Evolutionary conservation across 1,139 yeast species (phyloP), one percentile per base, ranked within the genome.

Genomic region (Wickerhamomyces sp.): DNA sequence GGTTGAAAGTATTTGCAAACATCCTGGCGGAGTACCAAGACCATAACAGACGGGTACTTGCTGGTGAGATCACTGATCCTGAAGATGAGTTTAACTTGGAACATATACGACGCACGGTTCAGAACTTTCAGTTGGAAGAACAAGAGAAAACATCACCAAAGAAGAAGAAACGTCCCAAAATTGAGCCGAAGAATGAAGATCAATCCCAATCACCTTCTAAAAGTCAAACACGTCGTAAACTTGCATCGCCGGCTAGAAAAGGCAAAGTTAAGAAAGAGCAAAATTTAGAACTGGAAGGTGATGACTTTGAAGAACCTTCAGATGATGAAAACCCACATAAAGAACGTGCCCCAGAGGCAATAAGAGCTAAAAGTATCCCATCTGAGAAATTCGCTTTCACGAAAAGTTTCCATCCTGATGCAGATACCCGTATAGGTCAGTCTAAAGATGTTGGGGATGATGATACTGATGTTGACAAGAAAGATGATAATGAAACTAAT

Each of bases 11-110:
- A 1, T 45, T 54, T 20, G 43, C 59, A 0, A 45, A 41, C 12
- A 32, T 59, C 9, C 22, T 59, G 14, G 56, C 58, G 26, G 49
- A 49, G 10, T 46, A 58, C 32, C 55, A 55, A 30, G 37, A 29
- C 2, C 46, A 49, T 29, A 44, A 52, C 27, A 24, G 32, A n/a
- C 37, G 38, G 16, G 30, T 51, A 2, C 16, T 39, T 23, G 32
- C 26, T 3, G 51, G 51, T 1, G 51, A 47, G 9, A 25, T 40
- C 3, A n/a, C 35, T 7, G 33, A 39, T 6, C 47, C 43, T 8
- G 45, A 35, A 5, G 53, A 47, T 25, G 32, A 41, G 9, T 44
- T 52, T 32, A 47, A 51, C 24, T 18, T 41, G 5, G 47, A 42
- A 7, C 38, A 45, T 10, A 40, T 41, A 7, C 28, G 29, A 23